Evolutionary conservation across 2,329 filamentous ascomycete genomes (phyloP).

Genomic region (Sordariomycetes sp.): DNA sequence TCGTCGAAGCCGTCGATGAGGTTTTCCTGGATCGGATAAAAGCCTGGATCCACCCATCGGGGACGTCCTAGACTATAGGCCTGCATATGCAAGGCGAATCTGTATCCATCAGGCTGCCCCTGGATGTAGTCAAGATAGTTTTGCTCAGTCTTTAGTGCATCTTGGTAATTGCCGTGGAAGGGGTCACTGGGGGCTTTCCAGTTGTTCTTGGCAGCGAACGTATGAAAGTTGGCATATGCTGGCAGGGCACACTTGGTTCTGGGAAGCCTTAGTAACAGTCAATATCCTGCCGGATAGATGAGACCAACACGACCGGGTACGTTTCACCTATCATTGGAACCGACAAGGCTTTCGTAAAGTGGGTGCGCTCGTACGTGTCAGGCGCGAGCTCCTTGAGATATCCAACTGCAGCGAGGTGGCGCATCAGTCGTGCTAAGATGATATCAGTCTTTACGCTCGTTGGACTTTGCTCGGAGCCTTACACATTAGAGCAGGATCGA

Average conservation of each 20-base stretch:
- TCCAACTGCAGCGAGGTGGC: constrained; percentile 27
- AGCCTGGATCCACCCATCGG: constrained; percentile 22
- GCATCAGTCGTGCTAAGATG: constrained; percentile 22
- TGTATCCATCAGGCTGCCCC: constrained; percentile 13
- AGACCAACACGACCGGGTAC: constrained; percentile 20
- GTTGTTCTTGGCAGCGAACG: constrained; percentile 16
- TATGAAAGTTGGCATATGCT: constrained; percentile 16
- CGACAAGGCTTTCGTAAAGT: constrained; percentile 24
- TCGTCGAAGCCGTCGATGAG: constrained; percentile 17
- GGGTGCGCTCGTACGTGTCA: constrained; percentile 26
- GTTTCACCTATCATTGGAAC: constrained; percentile 23
- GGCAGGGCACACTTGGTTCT: no score
- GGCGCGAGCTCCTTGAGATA: constrained; percentile 23
- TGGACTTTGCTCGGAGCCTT: no score
- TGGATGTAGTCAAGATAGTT: constrained; percentile 24
- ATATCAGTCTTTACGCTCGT: no score
- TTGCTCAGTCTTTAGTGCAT: constrained; percentile 20
- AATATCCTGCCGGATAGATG: no score
- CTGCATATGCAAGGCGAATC: no score
- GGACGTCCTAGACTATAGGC: constrained; percentile 15
- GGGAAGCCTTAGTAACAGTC: no score
- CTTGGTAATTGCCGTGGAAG: constrained; percentile 8
- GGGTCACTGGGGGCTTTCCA: constrained; percentile 16
- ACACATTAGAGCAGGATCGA: constrained; percentile 16
- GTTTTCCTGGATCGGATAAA: constrained; percentile 21